These are phyloP conservation scores for Cryphonectria nitschkei DNA, from an alignment of 2,329 filamentous ascomycete genomes.

Conservation along the genomic window DNA sequence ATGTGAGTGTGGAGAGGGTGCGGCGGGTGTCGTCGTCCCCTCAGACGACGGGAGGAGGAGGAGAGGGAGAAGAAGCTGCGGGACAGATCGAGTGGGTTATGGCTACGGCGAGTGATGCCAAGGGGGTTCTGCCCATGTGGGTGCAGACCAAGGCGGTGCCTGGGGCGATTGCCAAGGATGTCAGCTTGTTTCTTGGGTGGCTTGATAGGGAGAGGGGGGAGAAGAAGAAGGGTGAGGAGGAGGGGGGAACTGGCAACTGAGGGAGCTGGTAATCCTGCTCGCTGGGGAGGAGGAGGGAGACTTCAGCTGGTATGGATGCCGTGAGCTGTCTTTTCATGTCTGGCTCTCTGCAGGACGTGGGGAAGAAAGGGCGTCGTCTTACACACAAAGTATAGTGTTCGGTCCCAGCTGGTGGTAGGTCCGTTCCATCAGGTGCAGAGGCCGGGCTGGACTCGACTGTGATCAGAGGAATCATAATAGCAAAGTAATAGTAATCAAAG, in stretches of 20 bases:
- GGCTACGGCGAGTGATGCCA: slow-evolving; percentile 74
- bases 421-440: no score
- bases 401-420: no score
- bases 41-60: slow-evolving; percentile 32
- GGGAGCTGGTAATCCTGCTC: not conserved
- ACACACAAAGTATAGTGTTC: no score
- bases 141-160: slow-evolving; percentile 68
- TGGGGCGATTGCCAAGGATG: slow-evolving; percentile 69
- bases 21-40: slow-evolving; percentile 45
- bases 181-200: slow-evolving; percentile 70
- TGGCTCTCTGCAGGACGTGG: not conserved
- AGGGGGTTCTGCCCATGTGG: slow-evolving; percentile 66
- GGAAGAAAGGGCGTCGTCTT: no score
- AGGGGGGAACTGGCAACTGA: not conserved
- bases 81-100: slow-evolving; percentile 72
- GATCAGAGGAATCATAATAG: no score
- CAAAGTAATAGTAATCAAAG: not conserved
- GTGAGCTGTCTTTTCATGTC: not conserved
- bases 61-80: slow-evolving; percentile 34
- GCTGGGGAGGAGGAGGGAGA: not conserved
- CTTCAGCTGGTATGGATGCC: not conserved
- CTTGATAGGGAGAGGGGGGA: slow-evolving; percentile 49
- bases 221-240: not conserved
- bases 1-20: slow-evolving; percentile 68
- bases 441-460: no score